Base-by-base conservation (phyloP, 148 eudicot species). In the Drosera capensis region DNA sequence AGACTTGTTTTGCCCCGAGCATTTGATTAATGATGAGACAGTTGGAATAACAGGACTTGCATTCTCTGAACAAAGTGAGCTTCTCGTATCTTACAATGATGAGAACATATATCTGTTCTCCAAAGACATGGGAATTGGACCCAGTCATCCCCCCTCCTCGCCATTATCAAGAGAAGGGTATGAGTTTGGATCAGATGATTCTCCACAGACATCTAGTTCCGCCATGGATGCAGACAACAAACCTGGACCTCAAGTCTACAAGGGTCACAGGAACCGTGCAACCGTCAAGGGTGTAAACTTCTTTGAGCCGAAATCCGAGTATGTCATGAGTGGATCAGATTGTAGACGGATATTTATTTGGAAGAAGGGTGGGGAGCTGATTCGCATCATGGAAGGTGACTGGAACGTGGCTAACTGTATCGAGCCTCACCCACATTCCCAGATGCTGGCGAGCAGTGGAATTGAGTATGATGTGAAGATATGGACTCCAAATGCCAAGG, bases 231-330 rank as follows among this genome's bases (percentile, higher is more conserved):
- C 40, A 0, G 77, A 66, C 46, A 72, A 61, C 45, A 49, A 55
- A 54, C 58, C 46, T 31, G 58, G 77, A 12, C 71, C 77, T 20
- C 75, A 65, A 47, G 73, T 62, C 52, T 84, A 68, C 51, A 62
- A 60, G 1, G 95, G 95, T 23, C 95, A 84, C 42, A 74, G 90
- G 57, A 84, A 79, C 52, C 64, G 77, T 22, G 60, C 54, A 53
- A 83, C 94, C 6, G 66, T 80, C 28, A 84, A 84, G 67, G 90
- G 95, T n/a, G 95, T 80, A 23, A 77, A 71, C 34, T 84, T 80
- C 57, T 84, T 84, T 58, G 95, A 90, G 52, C 68, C 79, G 1
- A 50, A 66, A 52, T 72, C 68, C 51, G 85, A 80, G 15, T 84
- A 80, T 31, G 72, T 84, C 20, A 39, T 84, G 59, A 84, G 79